Base-by-base conservation (phyloP, 495 filamentous ascomycete species). In the Hyaloscypha finlandica region DNA sequence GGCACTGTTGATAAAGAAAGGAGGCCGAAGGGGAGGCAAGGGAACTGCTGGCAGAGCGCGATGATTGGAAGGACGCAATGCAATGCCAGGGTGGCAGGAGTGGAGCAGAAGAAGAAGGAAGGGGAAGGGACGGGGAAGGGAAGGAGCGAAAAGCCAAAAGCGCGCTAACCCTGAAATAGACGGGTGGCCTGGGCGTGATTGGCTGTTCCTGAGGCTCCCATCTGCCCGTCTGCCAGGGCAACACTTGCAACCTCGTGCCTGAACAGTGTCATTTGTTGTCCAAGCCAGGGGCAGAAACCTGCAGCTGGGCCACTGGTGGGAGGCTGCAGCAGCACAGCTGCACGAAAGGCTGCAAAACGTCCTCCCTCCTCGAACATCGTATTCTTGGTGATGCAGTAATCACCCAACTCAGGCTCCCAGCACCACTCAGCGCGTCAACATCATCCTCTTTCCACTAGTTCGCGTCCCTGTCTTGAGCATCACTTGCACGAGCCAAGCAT, bases 141-240 rank as follows among this genome's bases (percentile, higher is more conserved):
- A 48, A 48, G 4, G 53, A 29, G 25, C 19, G 51, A 32, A 56
- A 29, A 56, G 4, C 8, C 8, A 56, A 25, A 29, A 56, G 22
- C 30, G 22, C 53, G 53, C 53, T 32, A 56, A 56, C 53, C 53
- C 19, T 56, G 20, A 56, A 56, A 56, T 29, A 56, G 53, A 30
- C 42, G 8, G 1, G 35, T 37, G 16, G 42, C 42, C 11, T 48
- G 16, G 0, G 35, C 6, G 35, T 12, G 35, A 8, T 6, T 37
- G 1, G 35, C 35, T 12, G 42, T 48, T 48, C 8, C 11, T 14
- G 42, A 14, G 16, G 42, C n/a, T n/a, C 53, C 19, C 11, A 6
- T 32, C 3, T 1, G 8, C 8, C 6, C 53, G 20, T 56, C 20
- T 56, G 53, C 22, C 53, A 56, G 53, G 53, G 22, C 53, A 30